Evolutionary conservation across 352 stramenopile genomes (phyloP), one percentile per base, ranked within the genome.

Genomic region (Pythium aphanidermatum): DNA sequence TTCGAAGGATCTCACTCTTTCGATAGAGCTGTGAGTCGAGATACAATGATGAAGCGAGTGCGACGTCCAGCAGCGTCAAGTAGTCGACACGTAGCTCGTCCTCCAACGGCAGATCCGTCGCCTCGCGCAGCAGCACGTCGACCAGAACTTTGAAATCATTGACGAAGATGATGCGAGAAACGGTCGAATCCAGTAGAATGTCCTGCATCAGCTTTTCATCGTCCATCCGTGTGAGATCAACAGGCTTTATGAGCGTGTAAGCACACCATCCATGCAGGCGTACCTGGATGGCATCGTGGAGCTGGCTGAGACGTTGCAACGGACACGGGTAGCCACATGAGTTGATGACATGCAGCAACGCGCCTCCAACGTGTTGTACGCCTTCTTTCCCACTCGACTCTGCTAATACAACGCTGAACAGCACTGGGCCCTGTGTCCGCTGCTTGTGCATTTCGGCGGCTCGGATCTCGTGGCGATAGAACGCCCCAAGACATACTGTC

Each of bases 111-210:
- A 81, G 51, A 48, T 89, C 77, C 1, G 57, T 71, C 19, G 65
- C 74, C 33, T 89, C 77, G 25, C 77, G 63, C 42, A 89, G 68
- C 14, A 82, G 24, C 27, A 89, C 63, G 55, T 89, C 77, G 5
- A 89, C 36, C 27, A 89, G 49, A 26, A 89, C 49, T 42, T 86
- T 89, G 28, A 84, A 82, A 42, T 89, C 77, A 39, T 89, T 89
- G 14, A 83, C 26, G 46, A 81, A 89, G 28, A 89, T 52, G 16
- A 84, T 56, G 29, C 58, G 59, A 2, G 61, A 68, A 25, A 71
- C 66, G 24, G 56, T 39, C 16, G 66, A 40, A 42, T 85, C 65
- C 2, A 51, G 42, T 34, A 89, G 39, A 46, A 86, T 74, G 35
- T 84, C 72, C 2, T 56, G 53, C 42, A 83, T 63, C 19, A 88